phyloP scores from a whole-genome alignment of 768 basidiomycete species.

The Pluteus cervinus region DNA sequence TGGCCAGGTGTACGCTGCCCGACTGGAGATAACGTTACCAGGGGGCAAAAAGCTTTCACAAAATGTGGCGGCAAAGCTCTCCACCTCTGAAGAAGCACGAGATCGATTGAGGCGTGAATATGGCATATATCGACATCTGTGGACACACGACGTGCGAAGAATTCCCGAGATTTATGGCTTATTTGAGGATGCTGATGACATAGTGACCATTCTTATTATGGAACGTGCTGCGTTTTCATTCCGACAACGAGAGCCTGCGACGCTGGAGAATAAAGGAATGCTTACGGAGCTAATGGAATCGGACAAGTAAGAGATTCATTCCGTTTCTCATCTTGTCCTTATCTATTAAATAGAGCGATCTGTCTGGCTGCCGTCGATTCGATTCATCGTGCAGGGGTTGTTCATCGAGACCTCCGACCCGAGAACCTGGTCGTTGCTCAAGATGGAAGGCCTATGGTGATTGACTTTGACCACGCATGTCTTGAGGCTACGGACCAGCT shows the following conservation, averaged over 20 bases:
- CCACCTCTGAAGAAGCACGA: background rate
- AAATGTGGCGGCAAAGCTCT: background rate
- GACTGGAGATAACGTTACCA: background rate
- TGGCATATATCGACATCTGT: background rate
- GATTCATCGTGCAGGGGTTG: background rate
- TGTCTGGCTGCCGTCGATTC: too few relatives aligned
- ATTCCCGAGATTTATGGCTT: background rate
- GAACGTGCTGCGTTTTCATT: background rate
- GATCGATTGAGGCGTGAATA: constrained; percentile 2
- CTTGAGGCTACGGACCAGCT: too few relatives aligned
- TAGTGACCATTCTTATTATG: background rate
- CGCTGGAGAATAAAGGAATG: too few relatives aligned
- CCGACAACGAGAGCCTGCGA: background rate
- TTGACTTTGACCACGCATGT: constrained; percentile 3
- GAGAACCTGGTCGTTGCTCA: background rate
- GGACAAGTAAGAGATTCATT: too few relatives aligned
- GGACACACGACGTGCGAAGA: background rate
- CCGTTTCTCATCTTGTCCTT: too few relatives aligned
- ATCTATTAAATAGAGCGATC: too few relatives aligned
- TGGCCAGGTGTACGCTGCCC: background rate
- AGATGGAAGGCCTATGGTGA: background rate
- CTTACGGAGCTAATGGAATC: too few relatives aligned
- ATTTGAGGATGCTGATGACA: constrained; percentile 1
- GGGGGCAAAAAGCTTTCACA: background rate
- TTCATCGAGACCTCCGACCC: constrained; percentile 1